Percentiles rank a stretch among this genome's conserved stretches.
Evolutionary conservation across 148 eudicot species (phyloP).

Genomic region (Salicornia ramosissima): DNA sequence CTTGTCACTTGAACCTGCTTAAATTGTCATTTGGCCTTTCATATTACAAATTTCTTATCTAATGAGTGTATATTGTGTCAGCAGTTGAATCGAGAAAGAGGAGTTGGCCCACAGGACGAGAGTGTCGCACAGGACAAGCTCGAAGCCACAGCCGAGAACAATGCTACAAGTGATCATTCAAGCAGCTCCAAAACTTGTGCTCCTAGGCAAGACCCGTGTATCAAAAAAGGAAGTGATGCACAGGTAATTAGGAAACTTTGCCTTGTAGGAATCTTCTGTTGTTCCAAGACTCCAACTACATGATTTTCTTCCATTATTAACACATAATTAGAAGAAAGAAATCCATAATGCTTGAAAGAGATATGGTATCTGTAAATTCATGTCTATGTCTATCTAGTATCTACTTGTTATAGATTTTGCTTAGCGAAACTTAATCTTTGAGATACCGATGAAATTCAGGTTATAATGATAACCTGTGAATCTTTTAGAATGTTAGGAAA

Average conservation of each 20-base stretch:
- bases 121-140: slow-evolving; percentile 48
- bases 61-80: slow-evolving; percentile 2
- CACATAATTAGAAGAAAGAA: neutral
- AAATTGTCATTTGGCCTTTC: neutral
- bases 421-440: neutral
- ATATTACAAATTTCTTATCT: neutral
- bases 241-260: slow-evolving; percentile 46
- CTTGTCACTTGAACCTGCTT: neutral
- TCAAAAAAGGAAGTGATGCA: slow-evolving; percentile 88
- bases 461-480: neutral
- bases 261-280: neutral
- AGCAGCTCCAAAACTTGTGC: slow-evolving; percentile 61
- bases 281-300: neutral
- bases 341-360: neutral
- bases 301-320: neutral
- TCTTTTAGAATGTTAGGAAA: neutral
- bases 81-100: slow-evolving; percentile 39
- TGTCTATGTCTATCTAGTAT: too few species aligned
- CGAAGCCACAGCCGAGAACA: slow-evolving; percentile 88
- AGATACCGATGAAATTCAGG: neutral
- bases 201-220: slow-evolving; percentile 47
- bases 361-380: neutral
- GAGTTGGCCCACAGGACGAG: slow-evolving; percentile 42
- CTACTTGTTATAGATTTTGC: neutral
- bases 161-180: slow-evolving; percentile 64